phyloP scores from a whole-genome alignment of 768 basidiomycete genomes.

The Lentinula sp. region DNA sequence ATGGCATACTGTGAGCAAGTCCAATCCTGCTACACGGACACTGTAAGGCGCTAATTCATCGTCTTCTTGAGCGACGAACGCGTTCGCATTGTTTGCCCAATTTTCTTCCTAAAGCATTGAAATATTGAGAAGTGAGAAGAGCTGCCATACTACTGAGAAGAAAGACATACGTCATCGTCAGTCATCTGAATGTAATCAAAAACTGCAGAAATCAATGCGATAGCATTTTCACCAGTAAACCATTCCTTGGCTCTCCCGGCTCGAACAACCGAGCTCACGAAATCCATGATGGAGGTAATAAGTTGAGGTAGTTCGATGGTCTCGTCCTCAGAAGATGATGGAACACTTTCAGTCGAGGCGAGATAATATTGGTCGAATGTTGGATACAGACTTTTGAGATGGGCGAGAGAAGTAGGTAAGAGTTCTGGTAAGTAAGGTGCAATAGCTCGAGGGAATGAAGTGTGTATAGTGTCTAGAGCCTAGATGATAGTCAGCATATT shows the following conservation, averaged over 20 bases:
- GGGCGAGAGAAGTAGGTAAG: slow-evolving; percentile 48
- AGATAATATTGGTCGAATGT: slow-evolving; percentile 61
- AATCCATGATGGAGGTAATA: slow-evolving; percentile 75
- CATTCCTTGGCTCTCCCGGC: slow-evolving; percentile 61
- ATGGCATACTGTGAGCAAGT: slow-evolving; percentile 62
- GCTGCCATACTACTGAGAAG: background rate
- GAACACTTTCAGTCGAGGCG: slow-evolving; percentile 44
- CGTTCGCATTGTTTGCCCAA: slow-evolving; percentile 86
- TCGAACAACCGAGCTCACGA: slow-evolving; percentile 61
- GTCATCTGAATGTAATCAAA: slow-evolving; percentile 85
- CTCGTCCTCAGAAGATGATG: slow-evolving; percentile 71
- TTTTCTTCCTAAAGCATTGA: slow-evolving; percentile 64
- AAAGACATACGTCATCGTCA: slow-evolving; percentile 66
- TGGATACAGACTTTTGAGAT: slow-evolving; percentile 53
- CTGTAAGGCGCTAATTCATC: slow-evolving; percentile 84
- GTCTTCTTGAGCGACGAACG: slow-evolving; percentile 92
- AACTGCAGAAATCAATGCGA: slow-evolving; percentile 44
- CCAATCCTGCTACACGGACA: slow-evolving; percentile 78
- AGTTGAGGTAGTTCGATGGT: slow-evolving; percentile 70
- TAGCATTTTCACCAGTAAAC: slow-evolving; percentile 48
- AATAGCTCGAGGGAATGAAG: slow-evolving; percentile 75
- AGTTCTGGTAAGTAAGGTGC: slow-evolving; percentile 57
- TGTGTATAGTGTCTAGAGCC: slow-evolving; percentile 76
- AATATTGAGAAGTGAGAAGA: background rate
- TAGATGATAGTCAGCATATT: slow-evolving; percentile 21